These are phyloP conservation scores for Globisporangium megalacanthum DNA, from an alignment of 352 stramenopile genomes.

Conservation along the genomic window DNA sequence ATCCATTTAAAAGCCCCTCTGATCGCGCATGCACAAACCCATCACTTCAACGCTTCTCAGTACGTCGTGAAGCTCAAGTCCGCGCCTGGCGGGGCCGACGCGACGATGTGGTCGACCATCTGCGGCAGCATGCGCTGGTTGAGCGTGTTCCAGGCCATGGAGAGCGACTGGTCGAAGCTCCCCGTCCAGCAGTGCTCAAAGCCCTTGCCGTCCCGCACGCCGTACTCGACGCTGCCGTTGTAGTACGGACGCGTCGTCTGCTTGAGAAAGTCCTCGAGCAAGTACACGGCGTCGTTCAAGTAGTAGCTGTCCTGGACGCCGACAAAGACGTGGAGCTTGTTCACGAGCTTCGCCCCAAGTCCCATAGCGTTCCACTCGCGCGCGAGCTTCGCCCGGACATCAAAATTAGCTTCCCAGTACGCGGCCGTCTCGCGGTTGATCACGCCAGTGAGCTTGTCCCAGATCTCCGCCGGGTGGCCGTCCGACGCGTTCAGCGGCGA, in stretches of 20 bases:
- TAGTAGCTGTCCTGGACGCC: constrained; percentile 75
- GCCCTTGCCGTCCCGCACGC: constrained; percentile 53
- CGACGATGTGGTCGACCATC: constrained; percentile 59
- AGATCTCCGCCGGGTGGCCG: constrained; percentile 53
- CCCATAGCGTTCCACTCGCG: constrained; percentile 46
- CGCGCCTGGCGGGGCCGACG: constrained; percentile 31
- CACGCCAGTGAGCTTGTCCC: constrained; percentile 63
- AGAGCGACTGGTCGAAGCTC: constrained; percentile 64
- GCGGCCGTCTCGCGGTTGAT: constrained; percentile 46
- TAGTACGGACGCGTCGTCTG: constrained; percentile 58
- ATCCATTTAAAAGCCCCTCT: too few relatives aligned
- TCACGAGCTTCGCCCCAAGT: constrained; percentile 59
- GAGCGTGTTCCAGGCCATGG: constrained; percentile 62
- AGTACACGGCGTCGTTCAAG: constrained; percentile 66
- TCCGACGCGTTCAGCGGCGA: constrained; percentile 55
- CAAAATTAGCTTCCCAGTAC: constrained; percentile 69
- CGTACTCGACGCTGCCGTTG: constrained; percentile 71
- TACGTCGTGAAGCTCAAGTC: constrained; percentile 54
- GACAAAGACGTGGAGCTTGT: constrained; percentile 74
- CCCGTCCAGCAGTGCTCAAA: constrained; percentile 78
- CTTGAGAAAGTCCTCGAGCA: constrained; percentile 60
- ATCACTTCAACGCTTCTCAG: constrained; percentile 6
- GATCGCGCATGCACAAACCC: too few relatives aligned
- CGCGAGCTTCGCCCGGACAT: constrained; percentile 62
- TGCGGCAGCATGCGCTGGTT: constrained; percentile 68